A percentile compares a stretch with the other conserved stretches of the same genome.
These are phyloP conservation scores for Agaricus subrufescens DNA, from an alignment of 768 basidiomycete species.

Conservation along the genomic window DNA sequence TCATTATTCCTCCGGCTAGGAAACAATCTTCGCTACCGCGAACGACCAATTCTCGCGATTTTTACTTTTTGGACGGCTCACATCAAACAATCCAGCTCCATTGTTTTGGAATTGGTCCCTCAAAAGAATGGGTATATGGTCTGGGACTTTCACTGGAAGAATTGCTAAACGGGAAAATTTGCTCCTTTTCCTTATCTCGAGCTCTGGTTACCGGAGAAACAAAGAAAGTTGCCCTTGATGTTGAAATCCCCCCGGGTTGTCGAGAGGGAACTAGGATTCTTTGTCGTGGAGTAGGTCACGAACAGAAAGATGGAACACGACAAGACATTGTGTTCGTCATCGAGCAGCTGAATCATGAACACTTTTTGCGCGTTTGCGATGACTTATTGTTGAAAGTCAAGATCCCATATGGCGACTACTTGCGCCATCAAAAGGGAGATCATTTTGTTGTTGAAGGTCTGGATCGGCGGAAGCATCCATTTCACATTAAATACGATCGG, in stretches of 20 bases:
- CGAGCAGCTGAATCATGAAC: constrained; percentile 52
- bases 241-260: constrained; percentile 60
- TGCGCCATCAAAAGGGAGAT: constrained; percentile 42
- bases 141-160: constrained; percentile 59
- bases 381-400: constrained; percentile 53
- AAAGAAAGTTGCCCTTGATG: constrained; percentile 52
- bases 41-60: neutral
- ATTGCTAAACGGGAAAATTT: constrained; percentile 49
- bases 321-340: constrained; percentile 69
- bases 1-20: constrained; percentile 1
- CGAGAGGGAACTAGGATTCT: constrained; percentile 54
- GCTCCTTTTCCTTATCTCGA: constrained; percentile 58
- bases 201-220: constrained; percentile 42
- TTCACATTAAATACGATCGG: constrained; percentile 51
- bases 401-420: constrained; percentile 50
- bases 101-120: constrained; percentile 35
- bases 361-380: constrained; percentile 52
- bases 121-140: constrained; percentile 66
- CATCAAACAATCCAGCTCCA: constrained; percentile 26
- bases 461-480: constrained; percentile 47
- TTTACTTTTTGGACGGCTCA: neutral
- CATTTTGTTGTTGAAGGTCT: constrained; percentile 47
- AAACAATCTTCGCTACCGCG: neutral
- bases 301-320: constrained; percentile 46
- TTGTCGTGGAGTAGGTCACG: constrained; percentile 64